Base-by-base conservation (phyloP, 2,329 filamentous ascomycete genomes). In the Ceratocystis harringtonii region DNA sequence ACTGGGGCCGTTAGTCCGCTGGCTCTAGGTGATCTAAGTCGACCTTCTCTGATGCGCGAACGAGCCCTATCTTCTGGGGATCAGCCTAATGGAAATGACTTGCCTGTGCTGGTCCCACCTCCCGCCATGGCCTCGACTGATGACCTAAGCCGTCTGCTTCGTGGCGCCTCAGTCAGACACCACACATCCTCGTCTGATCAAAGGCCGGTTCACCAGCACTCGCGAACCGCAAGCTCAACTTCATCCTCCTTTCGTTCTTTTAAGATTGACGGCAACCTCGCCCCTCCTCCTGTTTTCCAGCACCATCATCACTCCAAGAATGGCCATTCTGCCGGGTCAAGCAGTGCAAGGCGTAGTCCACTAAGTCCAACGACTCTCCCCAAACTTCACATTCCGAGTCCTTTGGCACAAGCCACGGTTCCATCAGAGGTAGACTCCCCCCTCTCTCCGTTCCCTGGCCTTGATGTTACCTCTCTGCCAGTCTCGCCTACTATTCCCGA, bases 61-160 rank as follows among this genome's bases (percentile, higher is more conserved):
- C 76, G 80, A 7, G 78, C 81, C 0, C 70, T 78, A 15, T 83
- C 80, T 4, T 78, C 78, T 1, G 78, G 79, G 36, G 76, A 79
- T 32, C 48, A 30, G n/a, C 66, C 61, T 15, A 60, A 55, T 10
- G 36, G 32, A 5, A 61, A 44, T 12, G 58, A 60, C 48, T n/a
- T 65, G 7, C 57, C 63, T 2, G 45, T 65, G 17, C 10, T 58
- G 1, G 30, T 65, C n/a, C 44, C 61, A 2, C 63, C 63, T 2
- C 63, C 48, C 3, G 62, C 32, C 6, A 52, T 50, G 22, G 28
- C 61, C 2, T 63, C 63, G 12, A 45, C 62, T 5, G 62, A 64
- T 36, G 65, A 67, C 15, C 62, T 62, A 17, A 50, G 32, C 32
- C 62, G 45, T 25, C 44, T 61, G 32, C 45, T 62, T 15, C 45